Base-by-base conservation (phyloP, 768 basidiomycete genomes). In the Hirschioporus abietinus region DNA sequence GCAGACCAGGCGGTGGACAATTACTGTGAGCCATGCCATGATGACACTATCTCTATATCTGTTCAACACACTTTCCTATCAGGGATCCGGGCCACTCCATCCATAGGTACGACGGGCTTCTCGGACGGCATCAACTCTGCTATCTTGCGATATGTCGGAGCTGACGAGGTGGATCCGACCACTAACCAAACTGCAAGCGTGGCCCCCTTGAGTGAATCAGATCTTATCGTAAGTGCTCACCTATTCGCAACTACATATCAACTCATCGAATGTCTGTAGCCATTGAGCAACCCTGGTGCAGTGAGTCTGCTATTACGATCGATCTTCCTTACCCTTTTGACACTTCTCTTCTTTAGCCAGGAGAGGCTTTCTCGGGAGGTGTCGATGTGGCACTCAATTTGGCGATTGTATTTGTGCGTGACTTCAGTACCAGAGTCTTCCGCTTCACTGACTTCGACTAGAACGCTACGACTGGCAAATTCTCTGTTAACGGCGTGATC, bases 111-210 rank as follows among this genome's bases (percentile, higher is more conserved):
- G 61, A 69, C 67, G 52, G 77, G 78, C 0, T 83, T 83, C 69
- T 70, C 74, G 15, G 70, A 69, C 65, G 76, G 78, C 3, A 71
- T 71, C 65, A 81, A 77, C 68, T 76, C 73, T 24, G 81, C 80
- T 36, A 80, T 82, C 58, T 68, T 82, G 10, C 77, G 82, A 26
- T 82, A 82, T 66, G 65, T 63, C 25, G 78, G 78, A 18, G 80
- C 80, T 6, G 71, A 72, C 6, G 52, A 34, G 6, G 66, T 35
- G 15, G 82, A 83, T 20, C 81, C 81, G 6, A 76, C 70, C 24
- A 78, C 80, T 7, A 23, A 36, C 58, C 66, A 52, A 9, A 64
- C 67, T 12, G 20, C 57, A 17, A 63, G 62, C 26, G 70, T 63
- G 64, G 74, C 76, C 20, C 69, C 76, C 0, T 76, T 85, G 57